Percentiles rank a stretch among this genome's conserved stretches.
Conservation (phyloP, 257 asterid species). For the Fraxinus cuspidata region DNA sequence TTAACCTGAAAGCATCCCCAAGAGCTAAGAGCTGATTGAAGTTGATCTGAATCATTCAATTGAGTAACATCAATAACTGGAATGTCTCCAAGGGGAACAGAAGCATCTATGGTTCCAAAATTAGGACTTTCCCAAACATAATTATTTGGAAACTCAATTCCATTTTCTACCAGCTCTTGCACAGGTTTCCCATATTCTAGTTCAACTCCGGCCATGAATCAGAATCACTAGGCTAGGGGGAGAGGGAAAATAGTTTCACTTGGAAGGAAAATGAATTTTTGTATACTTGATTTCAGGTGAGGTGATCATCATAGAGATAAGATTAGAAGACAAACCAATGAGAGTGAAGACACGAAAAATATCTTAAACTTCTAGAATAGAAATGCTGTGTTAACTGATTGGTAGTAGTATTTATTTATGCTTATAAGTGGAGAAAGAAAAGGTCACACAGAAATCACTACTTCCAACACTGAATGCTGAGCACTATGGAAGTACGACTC, state of each 20-base stretch:
- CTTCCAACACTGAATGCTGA: no score
- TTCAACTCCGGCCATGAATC: not conserved
- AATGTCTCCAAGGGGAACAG: slow-evolving; percentile 32
- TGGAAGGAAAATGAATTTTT: no score
- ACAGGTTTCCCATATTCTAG: slow-evolving; percentile 24
- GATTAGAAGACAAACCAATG: not conserved
- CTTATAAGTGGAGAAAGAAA: no score
- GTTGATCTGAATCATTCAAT: slow-evolving; percentile 34
- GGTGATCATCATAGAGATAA: not conserved
- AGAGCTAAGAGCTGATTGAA: slow-evolving; percentile 52
- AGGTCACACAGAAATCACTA: no score
- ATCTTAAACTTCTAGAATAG: not conserved
- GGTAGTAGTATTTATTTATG: no score
- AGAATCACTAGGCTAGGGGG: not conserved
- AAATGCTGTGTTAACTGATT: no score
- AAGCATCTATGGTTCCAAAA: slow-evolving; percentile 32
- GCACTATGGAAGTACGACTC: no score
- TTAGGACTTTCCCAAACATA: slow-evolving; percentile 35
- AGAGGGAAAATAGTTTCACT: no score
- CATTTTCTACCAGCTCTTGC: slow-evolving; percentile 45
- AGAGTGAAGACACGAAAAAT: not conserved
- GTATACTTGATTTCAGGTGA: not conserved
- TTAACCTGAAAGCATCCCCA: slow-evolving; percentile 65
- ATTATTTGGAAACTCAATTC: slow-evolving; percentile 45
- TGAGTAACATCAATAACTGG: slow-evolving; percentile 47